Conservation (phyloP, 2,329 filamentous ascomycete genomes). For the Trichoderma harzianum region DNA sequence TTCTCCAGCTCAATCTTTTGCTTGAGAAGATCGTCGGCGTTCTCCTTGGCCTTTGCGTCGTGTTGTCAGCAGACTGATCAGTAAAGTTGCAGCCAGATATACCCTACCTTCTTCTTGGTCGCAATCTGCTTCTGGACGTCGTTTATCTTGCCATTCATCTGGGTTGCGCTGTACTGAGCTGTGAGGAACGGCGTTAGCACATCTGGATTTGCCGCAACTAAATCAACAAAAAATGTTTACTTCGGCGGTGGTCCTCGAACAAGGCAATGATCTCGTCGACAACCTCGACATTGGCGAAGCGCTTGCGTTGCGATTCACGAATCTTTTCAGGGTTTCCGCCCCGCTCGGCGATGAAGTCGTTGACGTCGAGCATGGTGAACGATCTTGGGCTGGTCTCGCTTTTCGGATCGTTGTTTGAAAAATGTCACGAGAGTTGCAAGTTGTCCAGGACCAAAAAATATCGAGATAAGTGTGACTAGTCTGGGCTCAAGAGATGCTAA, state of each 20-base stretch:
- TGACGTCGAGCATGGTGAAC: constrained; percentile 66
- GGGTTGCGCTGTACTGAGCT: constrained; percentile 71
- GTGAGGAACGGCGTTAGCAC: neutral
- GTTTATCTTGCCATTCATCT: constrained; percentile 83
- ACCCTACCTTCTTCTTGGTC: constrained; percentile 75
- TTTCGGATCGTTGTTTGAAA: neutral
- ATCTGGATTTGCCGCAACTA: neutral
- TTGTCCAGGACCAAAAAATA: neutral
- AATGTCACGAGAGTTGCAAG: neutral
- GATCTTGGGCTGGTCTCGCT: neutral
- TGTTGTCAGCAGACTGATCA: neutral
- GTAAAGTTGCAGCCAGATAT: neutral
- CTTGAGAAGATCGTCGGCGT: constrained; percentile 73
- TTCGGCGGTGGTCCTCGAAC: constrained; percentile 81
- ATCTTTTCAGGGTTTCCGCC: constrained; percentile 91
- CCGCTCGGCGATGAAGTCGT: constrained; percentile 78
- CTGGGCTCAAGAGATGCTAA: neutral
- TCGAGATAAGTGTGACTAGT: neutral
- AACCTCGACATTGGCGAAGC: constrained; percentile 73
- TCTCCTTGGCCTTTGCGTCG: constrained; percentile 67
- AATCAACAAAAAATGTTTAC: constrained; percentile 40
- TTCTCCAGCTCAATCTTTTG: constrained; percentile 76
- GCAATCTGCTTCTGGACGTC: constrained; percentile 86
- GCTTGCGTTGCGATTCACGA: constrained; percentile 82
- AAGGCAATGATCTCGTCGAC: constrained; percentile 89